phyloP scores from a whole-genome alignment of 805 yeast genomes.

The Zygosaccharomyces kombuchaensis region DNA sequence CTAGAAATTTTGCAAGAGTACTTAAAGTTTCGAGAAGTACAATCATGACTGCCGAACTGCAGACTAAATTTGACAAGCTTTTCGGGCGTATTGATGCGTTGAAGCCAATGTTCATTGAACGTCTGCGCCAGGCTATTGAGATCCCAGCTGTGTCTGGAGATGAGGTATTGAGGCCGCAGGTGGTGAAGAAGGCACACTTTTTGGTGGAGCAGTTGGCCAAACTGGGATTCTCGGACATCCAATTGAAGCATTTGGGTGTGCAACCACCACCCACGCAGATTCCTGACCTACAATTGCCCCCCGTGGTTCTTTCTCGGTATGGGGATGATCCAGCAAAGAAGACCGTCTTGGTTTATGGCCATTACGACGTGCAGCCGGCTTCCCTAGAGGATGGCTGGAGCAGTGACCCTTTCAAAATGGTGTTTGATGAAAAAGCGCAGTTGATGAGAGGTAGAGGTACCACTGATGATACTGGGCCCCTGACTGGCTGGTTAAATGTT shows the following conservation, averaged over 20 bases:
- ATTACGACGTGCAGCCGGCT: slow-evolving; percentile 99
- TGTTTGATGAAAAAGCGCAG: slow-evolving; percentile 56
- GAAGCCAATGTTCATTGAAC: slow-evolving; percentile 66
- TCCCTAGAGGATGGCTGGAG: slow-evolving; percentile 89
- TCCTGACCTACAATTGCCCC: slow-evolving; percentile 73
- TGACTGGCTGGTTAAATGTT: slow-evolving; percentile 92
- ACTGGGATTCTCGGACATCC: slow-evolving; percentile 80
- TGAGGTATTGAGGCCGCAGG: slow-evolving; percentile 81
- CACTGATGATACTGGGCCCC: slow-evolving; percentile 98
- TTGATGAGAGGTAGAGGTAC: slow-evolving; percentile 88
- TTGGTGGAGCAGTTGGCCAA: slow-evolving; percentile 60
- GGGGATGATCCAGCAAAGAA: slow-evolving; percentile 82
- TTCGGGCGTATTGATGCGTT: slow-evolving; percentile 65
- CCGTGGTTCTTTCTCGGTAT: slow-evolving; percentile 84
- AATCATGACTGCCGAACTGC: slow-evolving; percentile 15
- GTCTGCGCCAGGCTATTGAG: slow-evolving; percentile 80
- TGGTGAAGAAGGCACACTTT: slow-evolving; percentile 84
- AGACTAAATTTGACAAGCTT: slow-evolving; percentile 24
- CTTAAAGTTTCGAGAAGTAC: slow-evolving; percentile 1
- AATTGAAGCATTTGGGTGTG: slow-evolving; percentile 74
- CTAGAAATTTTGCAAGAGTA: slow-evolving; percentile 3
- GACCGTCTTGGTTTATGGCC: slow-evolving; percentile 90
- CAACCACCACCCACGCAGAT: slow-evolving; percentile 90
- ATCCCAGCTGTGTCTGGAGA: slow-evolving; percentile 95
- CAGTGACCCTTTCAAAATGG: slow-evolving; percentile 81